Base-by-base conservation (phyloP, 257 asterid species). In the Perilla frutescens region DNA sequence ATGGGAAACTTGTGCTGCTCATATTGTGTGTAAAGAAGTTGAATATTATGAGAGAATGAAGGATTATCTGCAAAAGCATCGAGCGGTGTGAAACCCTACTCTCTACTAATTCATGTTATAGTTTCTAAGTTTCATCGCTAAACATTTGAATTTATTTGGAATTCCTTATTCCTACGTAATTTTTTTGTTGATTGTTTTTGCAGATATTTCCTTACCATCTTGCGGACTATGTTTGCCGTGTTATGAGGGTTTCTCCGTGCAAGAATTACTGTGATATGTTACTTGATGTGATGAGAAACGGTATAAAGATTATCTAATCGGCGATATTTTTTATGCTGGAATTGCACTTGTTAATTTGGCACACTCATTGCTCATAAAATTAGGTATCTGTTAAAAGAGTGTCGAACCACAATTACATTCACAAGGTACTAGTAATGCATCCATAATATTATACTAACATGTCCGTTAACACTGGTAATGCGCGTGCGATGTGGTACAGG, bases 191-290 rank as follows among this genome's bases (percentile, higher is more conserved):
- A 48, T 71, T 80, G 73, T 78, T 62, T 84, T 74, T 89, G 89
- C 96, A 93, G 98, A 71, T 93, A 76, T 93, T 87, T 53, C 98
- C 98, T 0, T 93, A 93, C 83, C 98, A 93, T 82, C 97, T 93
- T 73, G 87, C 97, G 29, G 98, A 93, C 82, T 87, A 93, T 78
- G 90, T 93, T 79, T 89, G 97, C 84, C 98, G 97, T 60, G 98
- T 93, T 67, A 89, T 89, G 98, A 80, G 98, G 86, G 80, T 90
- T 77, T 86, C 98, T 48, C 97, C 98, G 68, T 93, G 90, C 89
- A 89, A 89, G 82, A 90, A 93, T 86, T 93, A 93, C 83, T 93
- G 98, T 14, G 97, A 93, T 66, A 93, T 89, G 86, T 80, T 93
- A 70, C 90, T 93, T 63, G 98, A 93, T 84, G 98, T 93, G 77